Evolutionary conservation across 1,284 basidiomycete species (phyloP), one percentile per base, ranked within the genome.

Genomic region (Naganishia liquefaciens): DNA sequence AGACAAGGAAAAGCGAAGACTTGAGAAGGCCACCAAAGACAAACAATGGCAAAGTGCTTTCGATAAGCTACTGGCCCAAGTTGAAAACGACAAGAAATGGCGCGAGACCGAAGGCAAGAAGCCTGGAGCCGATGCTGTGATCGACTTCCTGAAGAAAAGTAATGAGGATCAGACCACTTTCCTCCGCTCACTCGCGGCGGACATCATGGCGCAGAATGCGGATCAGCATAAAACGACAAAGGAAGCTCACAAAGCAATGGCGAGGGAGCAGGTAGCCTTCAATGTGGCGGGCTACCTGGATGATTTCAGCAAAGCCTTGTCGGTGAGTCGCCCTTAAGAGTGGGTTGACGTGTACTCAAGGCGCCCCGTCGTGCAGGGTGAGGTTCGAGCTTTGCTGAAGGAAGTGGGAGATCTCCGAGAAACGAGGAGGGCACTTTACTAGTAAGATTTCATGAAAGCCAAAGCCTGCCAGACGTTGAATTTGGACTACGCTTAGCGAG

Each of bases 331-430:
- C 19, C 23, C n/a, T n/a, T 30, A 52, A n/a, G n/a, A n/a, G n/a
- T n/a, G n/a, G n/a, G n/a, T n/a, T n/a, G n/a, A n/a, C n/a, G n/a
- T n/a, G n/a, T n/a, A n/a, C n/a, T n/a, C n/a, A n/a, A n/a, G n/a
- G 62, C 19, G 3, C 28, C 27, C 4, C 44, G 9, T 13, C 30
- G n/a, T 33, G 9, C 37, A 75, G 73, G 70, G 73, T 46, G 78
- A 79, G 64, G 77, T 79, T 15, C 70, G 77, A 42, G 70, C 71
- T 10, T 67, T 79, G 27, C 66, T 79, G 42, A 78, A 77, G 65
- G 78, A 79, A 62, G 78, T 79, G 6, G 76, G 76, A 6, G 76
- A 77, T 65, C 67, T 79, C 37, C 70, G 77, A 47, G 78, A 79
- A 58, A 73, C 73, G 2, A 70, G 77, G 43, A 68, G 78, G n/a